phyloP scores from a whole-genome alignment of 1,284 basidiomycete species.

The Gastroboletus turbinatus region DNA sequence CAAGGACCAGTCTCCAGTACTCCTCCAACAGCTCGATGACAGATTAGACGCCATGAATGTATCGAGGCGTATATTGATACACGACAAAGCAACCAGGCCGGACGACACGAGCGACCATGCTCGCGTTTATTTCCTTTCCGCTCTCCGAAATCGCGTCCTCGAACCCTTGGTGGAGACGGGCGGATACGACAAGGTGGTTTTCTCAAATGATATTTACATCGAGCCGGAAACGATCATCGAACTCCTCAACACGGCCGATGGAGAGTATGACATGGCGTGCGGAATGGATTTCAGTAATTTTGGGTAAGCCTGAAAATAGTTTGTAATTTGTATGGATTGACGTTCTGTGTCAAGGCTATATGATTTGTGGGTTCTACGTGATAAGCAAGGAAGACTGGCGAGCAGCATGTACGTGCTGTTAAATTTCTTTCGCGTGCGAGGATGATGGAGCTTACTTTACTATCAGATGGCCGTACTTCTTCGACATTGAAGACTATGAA shows the following conservation, averaged over 20 bases:
- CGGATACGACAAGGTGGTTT: constrained; percentile 47
- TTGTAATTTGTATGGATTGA: background rate
- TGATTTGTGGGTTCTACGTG: constrained; percentile 27
- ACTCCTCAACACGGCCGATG: constrained; percentile 47
- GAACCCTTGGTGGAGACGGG: constrained; percentile 41
- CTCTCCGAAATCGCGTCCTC: constrained; percentile 46
- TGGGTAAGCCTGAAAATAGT: constrained; percentile 23
- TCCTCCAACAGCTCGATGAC: constrained; percentile 12
- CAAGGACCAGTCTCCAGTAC: constrained; percentile 33
- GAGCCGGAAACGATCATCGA: constrained; percentile 46
- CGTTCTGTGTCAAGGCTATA: constrained; percentile 14
- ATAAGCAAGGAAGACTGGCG: constrained; percentile 17
- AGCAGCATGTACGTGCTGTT: constrained; percentile 13
- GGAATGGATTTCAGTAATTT: constrained; percentile 49
- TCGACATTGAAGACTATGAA: constrained; percentile 36
- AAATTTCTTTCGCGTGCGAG: background rate
- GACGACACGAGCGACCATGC: background rate
- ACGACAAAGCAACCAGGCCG: constrained; percentile 13
- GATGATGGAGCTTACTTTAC: background rate
- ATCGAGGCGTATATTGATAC: constrained; percentile 13
- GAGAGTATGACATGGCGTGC: constrained; percentile 55
- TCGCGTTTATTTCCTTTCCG: constrained; percentile 46
- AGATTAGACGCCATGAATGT: constrained; percentile 15
- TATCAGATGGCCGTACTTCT: constrained; percentile 52
- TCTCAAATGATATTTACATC: constrained; percentile 54